Base-by-base conservation (phyloP, 2,329 filamentous ascomycete genomes). In the Hypoxylon sp. region DNA sequence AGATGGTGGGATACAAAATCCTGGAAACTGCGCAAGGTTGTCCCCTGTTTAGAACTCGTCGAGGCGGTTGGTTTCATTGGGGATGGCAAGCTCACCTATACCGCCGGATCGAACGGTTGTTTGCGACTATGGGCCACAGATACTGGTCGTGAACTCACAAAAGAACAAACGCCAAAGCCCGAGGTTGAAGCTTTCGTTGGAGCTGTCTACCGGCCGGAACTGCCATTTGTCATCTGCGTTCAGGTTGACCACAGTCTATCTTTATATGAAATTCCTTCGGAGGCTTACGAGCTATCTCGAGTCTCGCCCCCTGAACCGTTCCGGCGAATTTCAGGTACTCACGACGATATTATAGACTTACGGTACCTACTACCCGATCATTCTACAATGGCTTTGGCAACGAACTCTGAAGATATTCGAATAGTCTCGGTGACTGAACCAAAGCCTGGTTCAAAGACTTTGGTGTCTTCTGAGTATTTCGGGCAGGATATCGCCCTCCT, bases 281-380 rank as follows among this genome's bases (percentile, higher is more conserved):
- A 80, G 63, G 74, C 77, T 9, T 69, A 80, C 37, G 55, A 78
- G 37, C 65, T 72, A 41, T 71, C 77, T 45, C 75, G 80, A 65
- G 74, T 79, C 63, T 74, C 74, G 69, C 80, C 63, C 71, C 84
- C 76, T 73, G 82, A 79, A 75, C 91, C 80, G 0, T 85, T 92
- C 46, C 88, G 92, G 71, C 88, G 93, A 46, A 96, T 99, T 71
- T 97, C 95, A 3, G 96, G 96, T 56, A 97, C 96, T 5, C 94
- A 98, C 78, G 96, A 99, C 77, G 96, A 99, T 78, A 94, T 99
- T 55, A 97, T 99, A 71, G 96, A 99, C 76, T 82, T 99, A 32
- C 92, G 91, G 29, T 97, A 96, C 74, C 84, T 98, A 58, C 88
- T 96, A 1, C 88, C 90, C 0, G 90, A 97, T 73, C 88, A 88